Percentiles rank a stretch among this genome's conserved stretches.
Evolutionary conservation across 805 yeast species (phyloP).

Genomic region (Zygosaccharomyces kombuchaensis): DNA sequence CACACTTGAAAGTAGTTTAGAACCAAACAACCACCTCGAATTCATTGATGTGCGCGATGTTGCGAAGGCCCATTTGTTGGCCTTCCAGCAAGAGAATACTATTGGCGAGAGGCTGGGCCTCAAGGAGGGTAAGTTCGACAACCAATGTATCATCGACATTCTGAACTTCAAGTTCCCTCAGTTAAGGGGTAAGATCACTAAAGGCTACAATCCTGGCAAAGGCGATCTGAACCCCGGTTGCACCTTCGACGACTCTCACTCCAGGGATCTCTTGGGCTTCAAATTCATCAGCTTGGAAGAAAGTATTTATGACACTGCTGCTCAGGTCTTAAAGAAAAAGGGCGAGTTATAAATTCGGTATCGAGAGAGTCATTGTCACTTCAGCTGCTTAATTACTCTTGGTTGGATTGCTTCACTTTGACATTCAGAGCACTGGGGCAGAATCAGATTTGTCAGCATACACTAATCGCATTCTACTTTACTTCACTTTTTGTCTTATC

Average conservation of each 20-base stretch:
- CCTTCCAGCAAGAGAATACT: slow-evolving; percentile 37
- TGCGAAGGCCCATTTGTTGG: slow-evolving; percentile 47
- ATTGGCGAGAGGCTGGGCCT: slow-evolving; percentile 29
- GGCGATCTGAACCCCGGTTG: not conserved
- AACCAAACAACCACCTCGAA: slow-evolving; percentile 37
- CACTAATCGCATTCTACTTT: too few relatives aligned
- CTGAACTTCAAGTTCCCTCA: slow-evolving; percentile 41
- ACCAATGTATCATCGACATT: slow-evolving; percentile 16
- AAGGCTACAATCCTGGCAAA: slow-evolving; percentile 34
- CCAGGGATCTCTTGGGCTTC: slow-evolving; percentile 24
- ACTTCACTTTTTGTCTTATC: too few relatives aligned
- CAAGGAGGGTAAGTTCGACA: slow-evolving; percentile 8
- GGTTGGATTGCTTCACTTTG: slow-evolving; percentile 30
- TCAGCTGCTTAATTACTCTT: slow-evolving; percentile 30
- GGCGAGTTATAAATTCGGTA: too few relatives aligned
- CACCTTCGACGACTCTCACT: slow-evolving; percentile 15
- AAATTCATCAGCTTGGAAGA: slow-evolving; percentile 18
- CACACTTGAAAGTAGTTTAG: not conserved
- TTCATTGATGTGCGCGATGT: slow-evolving; percentile 52
- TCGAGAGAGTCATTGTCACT: slow-evolving; percentile 44
- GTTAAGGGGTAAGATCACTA: slow-evolving; percentile 42
- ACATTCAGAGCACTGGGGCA: slow-evolving; percentile 41
- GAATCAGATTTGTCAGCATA: slow-evolving; percentile 44
- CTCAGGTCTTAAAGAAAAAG: slow-evolving; percentile 21
- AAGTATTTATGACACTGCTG: slow-evolving; percentile 22